Evolutionary conservation across 2,329 filamentous ascomycete genomes (phyloP).

Genomic region (Didymella pinodella): DNA sequence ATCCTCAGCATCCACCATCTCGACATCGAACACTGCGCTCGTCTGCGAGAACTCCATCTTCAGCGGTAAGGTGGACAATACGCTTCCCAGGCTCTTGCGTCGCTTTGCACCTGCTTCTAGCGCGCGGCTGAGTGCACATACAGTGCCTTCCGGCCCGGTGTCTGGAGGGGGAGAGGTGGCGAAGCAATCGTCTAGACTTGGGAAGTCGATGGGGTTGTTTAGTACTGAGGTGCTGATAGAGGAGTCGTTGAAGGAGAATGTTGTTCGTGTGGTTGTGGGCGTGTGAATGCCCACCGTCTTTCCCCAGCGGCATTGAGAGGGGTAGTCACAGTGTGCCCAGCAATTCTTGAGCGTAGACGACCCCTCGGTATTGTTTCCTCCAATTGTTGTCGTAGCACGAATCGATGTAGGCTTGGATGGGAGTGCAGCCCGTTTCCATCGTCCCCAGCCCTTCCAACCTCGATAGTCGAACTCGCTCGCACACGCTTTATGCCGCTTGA

Average conservation of each 20-base stretch:
- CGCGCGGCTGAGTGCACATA: background rate
- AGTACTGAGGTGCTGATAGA: background rate
- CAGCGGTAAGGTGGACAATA: background rate
- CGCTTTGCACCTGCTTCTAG: background rate
- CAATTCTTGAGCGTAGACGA: conserved; percentile 43
- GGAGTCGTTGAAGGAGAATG: background rate
- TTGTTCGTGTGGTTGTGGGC: conserved; percentile 5
- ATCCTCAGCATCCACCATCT: background rate
- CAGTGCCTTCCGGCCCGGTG: background rate
- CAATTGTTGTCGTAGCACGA: background rate
- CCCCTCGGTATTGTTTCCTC: too few relatives aligned
- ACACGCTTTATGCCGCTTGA: conserved; percentile 54
- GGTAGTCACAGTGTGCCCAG: conserved; percentile 57
- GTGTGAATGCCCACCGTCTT: conserved; percentile 41
- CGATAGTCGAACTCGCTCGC: conserved; percentile 61
- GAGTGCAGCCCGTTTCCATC: conserved; percentile 47
- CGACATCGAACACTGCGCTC: background rate
- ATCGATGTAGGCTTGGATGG: too few relatives aligned
- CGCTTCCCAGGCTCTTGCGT: background rate
- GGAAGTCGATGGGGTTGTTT: background rate
- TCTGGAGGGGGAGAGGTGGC: background rate
- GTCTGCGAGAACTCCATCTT: background rate
- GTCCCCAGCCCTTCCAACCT: conserved; percentile 59
- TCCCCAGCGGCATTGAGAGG: conserved; percentile 55
- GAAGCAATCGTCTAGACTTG: conserved; percentile 8